phyloP scores from a whole-genome alignment of 768 basidiomycete genomes.

The Sarcomyxa edulis region DNA sequence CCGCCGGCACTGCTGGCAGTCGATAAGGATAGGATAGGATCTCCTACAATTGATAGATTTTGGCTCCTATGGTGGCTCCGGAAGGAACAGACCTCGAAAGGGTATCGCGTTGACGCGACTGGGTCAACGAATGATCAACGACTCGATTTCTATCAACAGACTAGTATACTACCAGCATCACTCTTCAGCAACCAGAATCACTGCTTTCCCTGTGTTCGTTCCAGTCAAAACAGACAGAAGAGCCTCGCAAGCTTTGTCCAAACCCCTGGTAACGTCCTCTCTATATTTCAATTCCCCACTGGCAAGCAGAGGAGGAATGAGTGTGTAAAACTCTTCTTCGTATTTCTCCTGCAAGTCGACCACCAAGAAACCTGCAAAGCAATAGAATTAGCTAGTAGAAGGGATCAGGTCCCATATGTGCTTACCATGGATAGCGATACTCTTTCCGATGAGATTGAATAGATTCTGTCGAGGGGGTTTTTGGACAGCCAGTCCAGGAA shows the following conservation, averaged over 20 bases:
- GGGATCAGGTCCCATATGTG: slow-evolving; percentile 24
- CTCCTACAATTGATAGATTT: too few relatives aligned
- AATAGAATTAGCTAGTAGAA: slow-evolving; percentile 22
- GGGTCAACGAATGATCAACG: too few relatives aligned
- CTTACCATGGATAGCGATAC: slow-evolving; percentile 28
- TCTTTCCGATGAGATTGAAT: slow-evolving; percentile 32
- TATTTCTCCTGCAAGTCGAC: slow-evolving; percentile 26
- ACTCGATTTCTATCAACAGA: too few relatives aligned
- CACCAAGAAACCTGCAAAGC: slow-evolving; percentile 36
- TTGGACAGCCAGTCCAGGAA: neutral
- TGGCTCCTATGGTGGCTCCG: too few relatives aligned
- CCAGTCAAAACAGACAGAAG: slow-evolving; percentile 14
- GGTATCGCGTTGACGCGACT: too few relatives aligned
- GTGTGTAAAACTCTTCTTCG: slow-evolving; percentile 33
- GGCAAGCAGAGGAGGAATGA: slow-evolving; percentile 33
- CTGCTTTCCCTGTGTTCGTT: slow-evolving; percentile 2
- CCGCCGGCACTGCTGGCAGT: too few relatives aligned
- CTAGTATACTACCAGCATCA: too few relatives aligned
- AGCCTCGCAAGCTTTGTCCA: slow-evolving; percentile 31
- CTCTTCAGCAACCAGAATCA: slow-evolving; percentile 3
- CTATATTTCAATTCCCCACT: slow-evolving; percentile 41
- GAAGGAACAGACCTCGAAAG: too few relatives aligned
- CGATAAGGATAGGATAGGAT: too few relatives aligned
- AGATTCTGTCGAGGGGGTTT: slow-evolving; percentile 26
- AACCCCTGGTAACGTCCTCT: slow-evolving; percentile 40